Evolutionary conservation across 2,329 filamentous ascomycete species (phyloP), one percentile per base, ranked within the genome.

Genomic region (Sporothrix humicola): DNA sequence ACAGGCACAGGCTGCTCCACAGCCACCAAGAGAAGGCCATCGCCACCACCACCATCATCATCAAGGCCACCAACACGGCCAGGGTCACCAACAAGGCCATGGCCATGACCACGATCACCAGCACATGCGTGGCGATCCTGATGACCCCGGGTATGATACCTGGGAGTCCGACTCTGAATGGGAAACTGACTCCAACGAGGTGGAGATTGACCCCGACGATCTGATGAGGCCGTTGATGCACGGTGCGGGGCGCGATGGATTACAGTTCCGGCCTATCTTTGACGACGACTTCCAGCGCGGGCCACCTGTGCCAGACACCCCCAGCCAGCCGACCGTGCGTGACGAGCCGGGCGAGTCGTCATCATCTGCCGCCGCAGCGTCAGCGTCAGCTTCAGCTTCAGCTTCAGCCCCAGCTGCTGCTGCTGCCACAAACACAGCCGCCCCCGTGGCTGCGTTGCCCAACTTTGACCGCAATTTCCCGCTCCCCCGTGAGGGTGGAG

Each of bases 401-500:
- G 48, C 15, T 17, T 52, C 48, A 7, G 15, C 48, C 2, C 15
- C 48, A 3, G 48, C 13, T 6, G 7, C 48, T 4, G 15, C 48
- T 52, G 15, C 13, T 15, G 12, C 48, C 2, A 52, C 15, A 17
- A 52, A 52, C 48, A 52, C 59, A 54, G 15, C 63, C 44, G 31
- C 31, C 65, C n/a, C 26, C 42, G 3, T 44, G 9, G 61, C 52
- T 48, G 69, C 69, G 8, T 7, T 61, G 37, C 69, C 69, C n/a
- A 61, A 71, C 56, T 71, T 61, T 17, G 61, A 56, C 59, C 31
- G 48, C 61, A 48, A 65, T n/a, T 23, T 54, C 1, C 23, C 61
- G 2, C 71, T 48, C 13, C 63, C 56, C 13, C 44, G 17, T 50
- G 54, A 70, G 68, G 71, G 76, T 10, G 75, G 77, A 1, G 76